A percentile compares a stretch with the other conserved stretches of the same genome.
phyloP scores from a whole-genome alignment of 2,329 filamentous ascomycete species.

The Sporothrix brunneoviolacea region DNA sequence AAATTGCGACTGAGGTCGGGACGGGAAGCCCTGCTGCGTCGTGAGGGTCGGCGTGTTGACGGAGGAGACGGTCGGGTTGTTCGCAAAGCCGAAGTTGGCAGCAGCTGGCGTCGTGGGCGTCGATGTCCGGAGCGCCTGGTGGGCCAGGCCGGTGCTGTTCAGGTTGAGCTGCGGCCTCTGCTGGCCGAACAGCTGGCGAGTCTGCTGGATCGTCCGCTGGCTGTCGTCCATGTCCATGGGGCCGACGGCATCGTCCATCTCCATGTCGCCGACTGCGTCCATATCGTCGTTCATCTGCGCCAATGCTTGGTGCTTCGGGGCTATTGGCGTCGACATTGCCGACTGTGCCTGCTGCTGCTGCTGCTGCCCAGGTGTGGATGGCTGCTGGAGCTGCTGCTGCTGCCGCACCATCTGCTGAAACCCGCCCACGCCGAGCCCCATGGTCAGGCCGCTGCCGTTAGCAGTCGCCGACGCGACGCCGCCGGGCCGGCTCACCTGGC shows the following conservation, averaged over 20 bases:
- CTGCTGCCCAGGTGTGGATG: constrained; percentile 30
- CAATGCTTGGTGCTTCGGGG: constrained; percentile 21
- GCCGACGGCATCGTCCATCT: constrained; percentile 80
- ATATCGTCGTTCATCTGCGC: constrained; percentile 57
- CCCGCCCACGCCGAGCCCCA: constrained; percentile 26
- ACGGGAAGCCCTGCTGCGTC: constrained; percentile 59
- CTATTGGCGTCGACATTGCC: constrained; percentile 20
- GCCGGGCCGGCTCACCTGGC: constrained; percentile 21
- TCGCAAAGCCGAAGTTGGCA: constrained; percentile 70
- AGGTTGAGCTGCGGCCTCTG: constrained; percentile 69
- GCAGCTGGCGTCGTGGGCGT: constrained; percentile 80
- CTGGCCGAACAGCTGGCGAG: constrained; percentile 61
- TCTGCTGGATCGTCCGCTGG: constrained; percentile 61
- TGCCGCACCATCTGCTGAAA: constrained; percentile 38
- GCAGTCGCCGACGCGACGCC: constrained; percentile 13
- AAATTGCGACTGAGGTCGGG: constrained; percentile 49
- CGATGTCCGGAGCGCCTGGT: constrained; percentile 75
- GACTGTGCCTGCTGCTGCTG: constrained; percentile 17
- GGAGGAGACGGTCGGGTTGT: constrained; percentile 94
- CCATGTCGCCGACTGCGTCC: constrained; percentile 89
- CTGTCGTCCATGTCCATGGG: constrained; percentile 57
- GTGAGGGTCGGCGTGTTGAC: constrained; percentile 91
- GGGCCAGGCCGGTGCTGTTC: constrained; percentile 66
- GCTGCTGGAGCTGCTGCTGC: constrained; percentile 37
- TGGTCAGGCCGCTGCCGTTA: constrained; percentile 8